These are phyloP conservation scores for Exophiala mesophila DNA, from an alignment of 2,329 filamentous ascomycete genomes.

Conservation along the genomic window DNA sequence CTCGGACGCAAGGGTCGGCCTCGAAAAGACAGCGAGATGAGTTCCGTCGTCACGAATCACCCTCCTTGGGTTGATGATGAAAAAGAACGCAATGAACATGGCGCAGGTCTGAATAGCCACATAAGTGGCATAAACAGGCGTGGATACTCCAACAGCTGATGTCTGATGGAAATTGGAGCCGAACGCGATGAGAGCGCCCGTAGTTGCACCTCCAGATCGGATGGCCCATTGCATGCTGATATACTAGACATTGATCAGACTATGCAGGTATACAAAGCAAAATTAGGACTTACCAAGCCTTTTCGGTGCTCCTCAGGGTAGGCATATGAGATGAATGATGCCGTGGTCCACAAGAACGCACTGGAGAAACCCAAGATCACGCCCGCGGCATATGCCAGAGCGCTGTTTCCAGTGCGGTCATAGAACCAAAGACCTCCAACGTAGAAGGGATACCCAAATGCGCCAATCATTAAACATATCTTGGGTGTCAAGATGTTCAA, in stretches of 20 bases:
- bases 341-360: slow-evolving; percentile 21
- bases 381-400: slow-evolving; percentile 20
- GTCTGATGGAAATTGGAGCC: slow-evolving; percentile 22
- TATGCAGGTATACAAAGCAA: too few relatives aligned
- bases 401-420: slow-evolving; percentile 18
- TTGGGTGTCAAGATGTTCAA: slow-evolving; percentile 14
- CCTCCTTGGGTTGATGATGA: slow-evolving; percentile 18
- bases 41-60: slow-evolving; percentile 25
- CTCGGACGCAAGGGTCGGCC: slow-evolving; percentile 16
- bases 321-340: slow-evolving; percentile 19
- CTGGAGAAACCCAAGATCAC: slow-evolving; percentile 16
- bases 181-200: slow-evolving; percentile 23
- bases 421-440: slow-evolving; percentile 25
- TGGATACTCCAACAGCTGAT: slow-evolving; percentile 20
- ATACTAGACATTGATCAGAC: too few relatives aligned
- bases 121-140: slow-evolving; percentile 12
- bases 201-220: slow-evolving; percentile 14
- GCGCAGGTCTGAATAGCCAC: neutral
- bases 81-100: slow-evolving; percentile 4
- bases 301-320: slow-evolving; percentile 22
- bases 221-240: slow-evolving; percentile 24
- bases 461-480: slow-evolving; percentile 17
- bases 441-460: slow-evolving; percentile 25
- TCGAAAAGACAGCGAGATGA: slow-evolving; percentile 25
- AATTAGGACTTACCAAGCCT: slow-evolving; percentile 11